phyloP scores from a whole-genome alignment of 2,329 filamentous ascomycete genomes.

The Monosporascus cannonballus region DNA sequence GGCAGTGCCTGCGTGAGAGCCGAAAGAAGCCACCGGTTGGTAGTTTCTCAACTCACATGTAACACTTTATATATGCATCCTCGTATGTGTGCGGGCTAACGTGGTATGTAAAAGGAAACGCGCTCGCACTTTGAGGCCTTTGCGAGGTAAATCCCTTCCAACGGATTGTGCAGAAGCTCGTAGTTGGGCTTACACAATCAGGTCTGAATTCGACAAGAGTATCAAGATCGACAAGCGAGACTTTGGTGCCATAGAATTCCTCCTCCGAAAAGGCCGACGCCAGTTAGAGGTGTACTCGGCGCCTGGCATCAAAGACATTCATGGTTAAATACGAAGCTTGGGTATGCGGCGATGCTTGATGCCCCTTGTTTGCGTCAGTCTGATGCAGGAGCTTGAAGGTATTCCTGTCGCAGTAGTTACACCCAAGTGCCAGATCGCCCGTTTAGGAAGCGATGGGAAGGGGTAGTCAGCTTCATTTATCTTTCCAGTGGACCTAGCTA shows the following conservation, averaged over 20 bases:
- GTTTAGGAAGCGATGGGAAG: background rate
- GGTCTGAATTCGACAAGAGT: conserved; percentile 71
- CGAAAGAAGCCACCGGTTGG: conserved; percentile 72
- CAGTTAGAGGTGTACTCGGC: conserved; percentile 80
- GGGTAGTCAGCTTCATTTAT: background rate
- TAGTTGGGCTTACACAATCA: conserved; percentile 24
- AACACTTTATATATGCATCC: conserved; percentile 4
- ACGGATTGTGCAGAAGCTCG: no score
- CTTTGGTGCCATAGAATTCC: conserved; percentile 78
- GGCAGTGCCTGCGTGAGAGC: conserved; percentile 75
- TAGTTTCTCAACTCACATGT: conserved; percentile 8
- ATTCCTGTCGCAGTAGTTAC: background rate
- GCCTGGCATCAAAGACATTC: conserved; percentile 72
- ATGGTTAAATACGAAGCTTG: background rate
- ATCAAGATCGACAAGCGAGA: conserved; percentile 70
- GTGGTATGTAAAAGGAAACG: conserved; percentile 36
- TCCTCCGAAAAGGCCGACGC: conserved; percentile 72
- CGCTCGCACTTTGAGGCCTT: conserved; percentile 58
- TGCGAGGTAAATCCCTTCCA: conserved; percentile 47
- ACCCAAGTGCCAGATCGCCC: background rate
- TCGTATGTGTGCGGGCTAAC: background rate
- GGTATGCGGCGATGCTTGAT: no score
- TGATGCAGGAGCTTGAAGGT: no score
- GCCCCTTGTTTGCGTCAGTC: no score
- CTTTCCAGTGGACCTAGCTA: no score